Conservation (phyloP, 305 asterid species). For the Fraxinus ornus region DNA sequence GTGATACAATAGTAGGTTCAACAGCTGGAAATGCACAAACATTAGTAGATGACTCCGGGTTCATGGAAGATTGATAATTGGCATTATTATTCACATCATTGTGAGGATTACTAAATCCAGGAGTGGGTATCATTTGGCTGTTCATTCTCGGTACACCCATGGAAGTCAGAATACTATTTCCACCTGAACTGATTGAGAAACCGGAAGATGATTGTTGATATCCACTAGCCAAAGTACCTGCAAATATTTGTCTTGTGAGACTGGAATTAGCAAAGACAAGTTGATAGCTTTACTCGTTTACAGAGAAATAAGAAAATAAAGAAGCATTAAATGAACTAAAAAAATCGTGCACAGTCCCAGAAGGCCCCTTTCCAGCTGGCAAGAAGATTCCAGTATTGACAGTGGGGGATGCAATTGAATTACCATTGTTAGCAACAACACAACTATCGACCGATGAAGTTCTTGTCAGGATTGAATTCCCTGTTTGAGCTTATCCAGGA, state of each 20-base stretch:
- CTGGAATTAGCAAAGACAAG: conserved; percentile 20
- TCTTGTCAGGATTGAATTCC: conserved; percentile 51
- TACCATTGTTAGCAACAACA: conserved; percentile 43
- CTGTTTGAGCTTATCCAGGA: conserved; percentile 22
- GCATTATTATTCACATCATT: conserved; percentile 43
- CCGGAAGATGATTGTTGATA: conserved; percentile 63
- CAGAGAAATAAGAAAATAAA: conserved; percentile 20
- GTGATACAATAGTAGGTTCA: conserved; percentile 45
- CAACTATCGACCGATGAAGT: conserved; percentile 57
- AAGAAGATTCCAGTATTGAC: conserved; percentile 55
- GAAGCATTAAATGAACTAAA: conserved; percentile 57
- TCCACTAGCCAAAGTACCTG: conserved; percentile 70
- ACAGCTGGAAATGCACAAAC: conserved; percentile 54
- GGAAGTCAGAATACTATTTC: conserved; percentile 62
- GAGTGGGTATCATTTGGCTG: conserved; percentile 98
- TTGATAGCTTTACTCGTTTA: conserved; percentile 12
- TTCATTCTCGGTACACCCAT: conserved; percentile 70
- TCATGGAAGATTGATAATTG: conserved; percentile 57
- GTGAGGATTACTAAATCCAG: conserved; percentile 68
- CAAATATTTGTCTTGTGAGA: conserved; percentile 33
- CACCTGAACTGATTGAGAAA: conserved; percentile 64
- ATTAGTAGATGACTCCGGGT: conserved; percentile 61
- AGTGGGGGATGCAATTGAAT: conserved; percentile 45
- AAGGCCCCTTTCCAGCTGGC: conserved; percentile 54
- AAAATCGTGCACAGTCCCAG: conserved; percentile 61